Evolutionary conservation across 2,329 filamentous ascomycete genomes (phyloP).

Genomic region (Peltaster fructicola): DNA sequence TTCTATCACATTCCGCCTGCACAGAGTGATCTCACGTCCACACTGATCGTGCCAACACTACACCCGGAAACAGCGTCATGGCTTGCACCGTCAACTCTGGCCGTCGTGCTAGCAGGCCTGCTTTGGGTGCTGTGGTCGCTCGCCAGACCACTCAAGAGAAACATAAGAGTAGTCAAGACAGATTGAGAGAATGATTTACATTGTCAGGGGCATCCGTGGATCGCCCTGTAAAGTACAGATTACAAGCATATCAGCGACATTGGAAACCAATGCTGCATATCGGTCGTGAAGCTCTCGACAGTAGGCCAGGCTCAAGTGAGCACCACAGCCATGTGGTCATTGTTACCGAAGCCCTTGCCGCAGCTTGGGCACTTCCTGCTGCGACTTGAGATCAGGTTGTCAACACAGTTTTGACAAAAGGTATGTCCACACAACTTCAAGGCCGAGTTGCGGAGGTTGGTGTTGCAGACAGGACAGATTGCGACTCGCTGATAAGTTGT

Average conservation of each 20-base stretch:
- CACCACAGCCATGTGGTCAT: slow-evolving; percentile 57
- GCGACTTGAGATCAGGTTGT: slow-evolving; percentile 73
- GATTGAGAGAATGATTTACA: no score
- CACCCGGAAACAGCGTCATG: slow-evolving; percentile 18
- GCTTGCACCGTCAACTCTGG: slow-evolving; percentile 27
- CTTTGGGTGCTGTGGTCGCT: slow-evolving; percentile 27
- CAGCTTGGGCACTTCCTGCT: slow-evolving; percentile 93
- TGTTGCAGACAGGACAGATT: slow-evolving; percentile 81
- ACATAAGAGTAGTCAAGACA: no score
- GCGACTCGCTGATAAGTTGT: slow-evolving; percentile 42
- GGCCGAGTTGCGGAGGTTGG: slow-evolving; percentile 83
- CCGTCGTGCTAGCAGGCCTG: slow-evolving; percentile 26
- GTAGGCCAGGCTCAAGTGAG: slow-evolving; percentile 18
- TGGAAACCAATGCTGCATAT: no score
- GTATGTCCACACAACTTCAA: slow-evolving; percentile 90
- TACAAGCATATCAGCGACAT: no score
- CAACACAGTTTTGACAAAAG: slow-evolving; percentile 81
- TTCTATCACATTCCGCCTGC: slow-evolving; percentile 53
- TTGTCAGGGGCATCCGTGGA: no score
- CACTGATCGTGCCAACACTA: slow-evolving; percentile 26
- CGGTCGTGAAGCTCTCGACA: no score
- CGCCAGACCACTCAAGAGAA: no score
- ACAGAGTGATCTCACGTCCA: slow-evolving; percentile 11
- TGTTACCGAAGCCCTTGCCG: slow-evolving; percentile 75
- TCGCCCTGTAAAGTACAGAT: no score